Conservation (phyloP, 73 alveolate genomes). For the Paramecium sexaurelia region DNA sequence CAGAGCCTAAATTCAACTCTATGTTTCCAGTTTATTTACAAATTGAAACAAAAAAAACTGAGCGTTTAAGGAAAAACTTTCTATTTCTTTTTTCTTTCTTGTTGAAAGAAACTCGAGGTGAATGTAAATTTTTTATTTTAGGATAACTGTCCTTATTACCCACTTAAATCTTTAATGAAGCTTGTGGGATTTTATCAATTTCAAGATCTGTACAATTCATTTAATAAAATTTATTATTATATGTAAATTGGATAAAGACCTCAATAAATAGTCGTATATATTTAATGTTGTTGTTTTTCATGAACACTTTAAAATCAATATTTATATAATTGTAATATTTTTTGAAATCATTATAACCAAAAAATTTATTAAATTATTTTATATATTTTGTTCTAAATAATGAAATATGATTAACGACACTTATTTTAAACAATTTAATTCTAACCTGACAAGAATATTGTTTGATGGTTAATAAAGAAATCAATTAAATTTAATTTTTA, state of each 20-base stretch:
- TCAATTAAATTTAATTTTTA: too few relatives aligned
- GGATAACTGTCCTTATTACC: not conserved
- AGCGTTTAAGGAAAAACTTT: slow-evolving; percentile 17
- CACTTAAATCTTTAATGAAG: not conserved
- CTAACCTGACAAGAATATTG: too few relatives aligned
- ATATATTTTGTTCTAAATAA: too few relatives aligned
- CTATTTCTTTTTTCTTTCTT: slow-evolving; percentile 14
- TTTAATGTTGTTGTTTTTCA: too few relatives aligned
- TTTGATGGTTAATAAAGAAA: too few relatives aligned
- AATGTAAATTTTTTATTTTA: not conserved
- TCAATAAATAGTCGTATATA: not conserved
- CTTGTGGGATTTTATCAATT: not conserved
- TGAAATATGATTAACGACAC: too few relatives aligned
- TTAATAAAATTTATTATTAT: not conserved
- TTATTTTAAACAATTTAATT: too few relatives aligned
- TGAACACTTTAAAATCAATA: not conserved
- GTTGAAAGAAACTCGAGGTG: not conserved
- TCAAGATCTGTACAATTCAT: not conserved
- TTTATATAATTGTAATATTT: not conserved
- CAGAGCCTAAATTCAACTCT: not conserved
- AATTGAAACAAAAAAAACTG: not conserved
- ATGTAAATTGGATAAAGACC: not conserved
- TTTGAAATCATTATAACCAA: too few relatives aligned
- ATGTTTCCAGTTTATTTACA: not conserved
- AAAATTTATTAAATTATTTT: too few relatives aligned